phyloP scores from a whole-genome alignment of 208 protist species.

The Acanthamoeba quina region DNA sequence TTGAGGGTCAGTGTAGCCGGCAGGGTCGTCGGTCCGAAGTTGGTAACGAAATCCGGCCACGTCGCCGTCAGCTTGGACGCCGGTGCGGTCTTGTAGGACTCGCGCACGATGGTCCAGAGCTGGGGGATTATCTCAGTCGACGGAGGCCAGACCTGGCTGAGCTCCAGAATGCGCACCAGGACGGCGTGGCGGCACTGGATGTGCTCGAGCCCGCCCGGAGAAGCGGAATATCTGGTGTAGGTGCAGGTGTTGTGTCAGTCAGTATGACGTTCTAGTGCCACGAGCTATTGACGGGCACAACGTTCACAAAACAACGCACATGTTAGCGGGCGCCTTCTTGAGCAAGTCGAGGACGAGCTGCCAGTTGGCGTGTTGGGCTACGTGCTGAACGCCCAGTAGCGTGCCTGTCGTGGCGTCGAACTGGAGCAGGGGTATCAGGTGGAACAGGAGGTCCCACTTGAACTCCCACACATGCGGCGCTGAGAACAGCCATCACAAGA shows the following conservation, averaged over 20 bases:
- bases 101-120: background rate
- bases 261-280: background rate
- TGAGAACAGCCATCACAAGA: background rate
- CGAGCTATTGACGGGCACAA: background rate
- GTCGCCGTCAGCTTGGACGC: background rate
- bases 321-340: conserved; percentile 4
- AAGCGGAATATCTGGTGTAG: background rate
- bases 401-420: background rate
- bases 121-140: background rate
- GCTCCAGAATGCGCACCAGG: background rate
- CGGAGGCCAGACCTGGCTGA: conserved; percentile 17
- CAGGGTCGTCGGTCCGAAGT: background rate
- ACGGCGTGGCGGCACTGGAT: background rate
- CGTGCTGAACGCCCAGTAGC: background rate
- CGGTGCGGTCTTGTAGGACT: conserved; percentile 12
- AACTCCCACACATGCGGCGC: conserved; percentile 18
- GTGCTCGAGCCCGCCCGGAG: background rate
- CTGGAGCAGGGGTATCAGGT: conserved; percentile 9
- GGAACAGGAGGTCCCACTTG: conserved; percentile 33
- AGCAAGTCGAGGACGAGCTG: background rate
- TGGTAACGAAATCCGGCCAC: background rate
- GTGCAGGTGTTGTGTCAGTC: too few relatives aligned
- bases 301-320: background rate
- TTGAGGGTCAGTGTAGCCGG: background rate
- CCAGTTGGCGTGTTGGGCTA: conserved; percentile 17